A percentile compares a stretch with the other conserved stretches of the same genome.
phyloP scores from a whole-genome alignment of 1,284 basidiomycete species.

The Sparassis latifolia region DNA sequence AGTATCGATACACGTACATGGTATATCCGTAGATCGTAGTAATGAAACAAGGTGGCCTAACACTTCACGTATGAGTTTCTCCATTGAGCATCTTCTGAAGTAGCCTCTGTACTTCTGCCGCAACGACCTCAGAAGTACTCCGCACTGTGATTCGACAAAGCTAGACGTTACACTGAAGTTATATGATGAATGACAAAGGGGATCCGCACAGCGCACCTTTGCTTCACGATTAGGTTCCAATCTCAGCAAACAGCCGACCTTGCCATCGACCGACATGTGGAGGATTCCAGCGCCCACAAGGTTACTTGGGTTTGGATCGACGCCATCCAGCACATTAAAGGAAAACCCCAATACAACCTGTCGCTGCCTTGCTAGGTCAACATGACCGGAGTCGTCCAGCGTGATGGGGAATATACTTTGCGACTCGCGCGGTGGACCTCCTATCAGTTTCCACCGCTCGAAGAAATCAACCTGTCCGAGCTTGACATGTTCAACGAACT shows the following conservation, averaged over 20 bases:
- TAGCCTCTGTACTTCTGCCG: slow-evolving; percentile 70
- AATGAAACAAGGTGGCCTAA: slow-evolving; percentile 7
- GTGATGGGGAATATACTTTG: slow-evolving; percentile 84
- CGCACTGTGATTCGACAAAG: slow-evolving; percentile 91
- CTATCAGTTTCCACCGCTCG: slow-evolving; percentile 96
- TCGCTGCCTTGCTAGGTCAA: slow-evolving; percentile 70
- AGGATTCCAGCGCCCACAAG: slow-evolving; percentile 90
- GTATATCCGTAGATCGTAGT: slow-evolving; percentile 20
- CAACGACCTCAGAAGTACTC: slow-evolving; percentile 92
- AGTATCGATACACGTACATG: slow-evolving; percentile 16
- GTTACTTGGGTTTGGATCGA: slow-evolving; percentile 86
- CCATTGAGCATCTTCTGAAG: slow-evolving; percentile 48
- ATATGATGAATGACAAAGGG: no score
- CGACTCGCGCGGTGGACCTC: slow-evolving; percentile 87
- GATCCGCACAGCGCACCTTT: slow-evolving; percentile 50
- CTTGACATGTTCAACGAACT: slow-evolving; percentile 92
- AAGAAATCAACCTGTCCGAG: slow-evolving; percentile 86
- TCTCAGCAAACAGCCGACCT: slow-evolving; percentile 91
- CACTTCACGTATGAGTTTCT: slow-evolving; percentile 12
- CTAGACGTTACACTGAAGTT: slow-evolving; percentile 32
- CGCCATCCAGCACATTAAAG: slow-evolving; percentile 70
- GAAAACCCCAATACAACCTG: slow-evolving; percentile 75
- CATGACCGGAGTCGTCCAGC: slow-evolving; percentile 58
- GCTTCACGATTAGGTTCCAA: slow-evolving; percentile 94
- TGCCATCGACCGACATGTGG: slow-evolving; percentile 82